phyloP scores from a whole-genome alignment of 176 grass and related monocot species.

The Leersia perrieri region DNA sequence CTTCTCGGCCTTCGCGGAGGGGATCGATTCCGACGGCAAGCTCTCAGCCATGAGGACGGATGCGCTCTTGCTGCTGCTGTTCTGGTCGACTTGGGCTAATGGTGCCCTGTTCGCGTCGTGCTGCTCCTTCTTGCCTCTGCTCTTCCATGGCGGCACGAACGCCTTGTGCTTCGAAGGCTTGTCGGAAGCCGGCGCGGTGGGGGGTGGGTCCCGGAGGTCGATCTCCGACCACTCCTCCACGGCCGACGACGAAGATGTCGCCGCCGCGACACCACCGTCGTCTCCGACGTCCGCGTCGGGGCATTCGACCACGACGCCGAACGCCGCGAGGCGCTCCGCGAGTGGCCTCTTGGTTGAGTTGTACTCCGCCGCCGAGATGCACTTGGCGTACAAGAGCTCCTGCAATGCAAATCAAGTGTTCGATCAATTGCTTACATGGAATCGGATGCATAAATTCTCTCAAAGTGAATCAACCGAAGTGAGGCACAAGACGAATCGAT shows the following conservation, averaged over 20 bases:
- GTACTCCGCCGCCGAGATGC: conserved; percentile 79
- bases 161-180: conserved; percentile 69
- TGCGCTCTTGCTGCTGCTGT: conserved; percentile 12
- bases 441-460: too few relatives aligned
- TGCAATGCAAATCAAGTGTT: neutral
- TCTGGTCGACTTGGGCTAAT: conserved; percentile 45
- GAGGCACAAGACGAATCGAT: neutral
- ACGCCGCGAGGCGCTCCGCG: conserved; percentile 62
- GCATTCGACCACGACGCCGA: conserved; percentile 68
- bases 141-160: conserved; percentile 61
- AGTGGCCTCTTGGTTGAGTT: conserved; percentile 80
- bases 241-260: neutral
- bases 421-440: neutral
- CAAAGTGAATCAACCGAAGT: too few relatives aligned
- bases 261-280: neutral
- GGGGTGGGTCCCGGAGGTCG: conserved; percentile 66
- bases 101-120: conserved; percentile 21
- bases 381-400: conserved; percentile 81
- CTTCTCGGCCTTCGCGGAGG: conserved; percentile 39
- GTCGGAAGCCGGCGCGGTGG: conserved; percentile 3
- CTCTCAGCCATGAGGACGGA: conserved; percentile 55
- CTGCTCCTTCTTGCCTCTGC: conserved; percentile 60
- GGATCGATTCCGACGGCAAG: conserved; percentile 7
- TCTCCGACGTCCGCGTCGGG: conserved; percentile 49
- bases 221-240: conserved; percentile 89